These are phyloP conservation scores for Lactifluus subvellereus DNA, from an alignment of 768 basidiomycete genomes.

Conservation along the genomic window DNA sequence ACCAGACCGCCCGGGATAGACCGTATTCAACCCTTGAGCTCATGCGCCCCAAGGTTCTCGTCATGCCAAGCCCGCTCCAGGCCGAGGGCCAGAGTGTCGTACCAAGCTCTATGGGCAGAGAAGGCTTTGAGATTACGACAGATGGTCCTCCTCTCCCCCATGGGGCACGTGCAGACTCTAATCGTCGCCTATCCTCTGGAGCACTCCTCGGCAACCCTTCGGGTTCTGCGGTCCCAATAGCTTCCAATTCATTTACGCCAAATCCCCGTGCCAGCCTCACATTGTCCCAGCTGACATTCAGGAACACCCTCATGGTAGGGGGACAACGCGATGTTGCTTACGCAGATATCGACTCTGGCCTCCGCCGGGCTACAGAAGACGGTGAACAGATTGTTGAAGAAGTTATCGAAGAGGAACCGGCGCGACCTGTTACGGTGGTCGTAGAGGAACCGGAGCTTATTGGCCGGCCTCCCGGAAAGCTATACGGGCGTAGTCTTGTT, in stretches of 20 bases:
- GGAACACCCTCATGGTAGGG: conserved; percentile 68
- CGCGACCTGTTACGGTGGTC: conserved; percentile 29
- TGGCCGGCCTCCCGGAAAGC: conserved; percentile 65
- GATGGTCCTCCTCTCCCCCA: conserved; percentile 78
- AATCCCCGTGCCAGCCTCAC: conserved; percentile 71
- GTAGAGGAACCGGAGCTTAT: conserved; percentile 25
- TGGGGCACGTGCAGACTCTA: conserved; percentile 56
- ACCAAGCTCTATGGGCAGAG: conserved; percentile 36
- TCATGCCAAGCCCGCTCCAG: conserved; percentile 90
- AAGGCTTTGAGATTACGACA: conserved; percentile 56
- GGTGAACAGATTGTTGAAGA: conserved; percentile 69
- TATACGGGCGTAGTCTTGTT: conserved; percentile 85
- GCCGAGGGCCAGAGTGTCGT: conserved; percentile 34
- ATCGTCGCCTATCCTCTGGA: conserved; percentile 36
- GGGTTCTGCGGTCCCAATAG: conserved; percentile 35
- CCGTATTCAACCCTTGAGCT: conserved; percentile 72
- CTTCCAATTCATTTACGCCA: conserved; percentile 68
- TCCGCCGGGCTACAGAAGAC: conserved; percentile 72
- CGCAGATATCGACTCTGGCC: conserved; percentile 49
- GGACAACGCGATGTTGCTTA: conserved; percentile 60
- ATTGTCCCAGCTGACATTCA: conserved; percentile 79
- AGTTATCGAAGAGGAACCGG: conserved; percentile 31
- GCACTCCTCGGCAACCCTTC: conserved; percentile 30
- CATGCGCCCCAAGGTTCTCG: conserved; percentile 83
- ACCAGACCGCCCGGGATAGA: conserved; percentile 39